Evolutionary conservation across 1,284 basidiomycete genomes (phyloP), one percentile per base, ranked within the genome.

Genomic region (Trametes versicolor): DNA sequence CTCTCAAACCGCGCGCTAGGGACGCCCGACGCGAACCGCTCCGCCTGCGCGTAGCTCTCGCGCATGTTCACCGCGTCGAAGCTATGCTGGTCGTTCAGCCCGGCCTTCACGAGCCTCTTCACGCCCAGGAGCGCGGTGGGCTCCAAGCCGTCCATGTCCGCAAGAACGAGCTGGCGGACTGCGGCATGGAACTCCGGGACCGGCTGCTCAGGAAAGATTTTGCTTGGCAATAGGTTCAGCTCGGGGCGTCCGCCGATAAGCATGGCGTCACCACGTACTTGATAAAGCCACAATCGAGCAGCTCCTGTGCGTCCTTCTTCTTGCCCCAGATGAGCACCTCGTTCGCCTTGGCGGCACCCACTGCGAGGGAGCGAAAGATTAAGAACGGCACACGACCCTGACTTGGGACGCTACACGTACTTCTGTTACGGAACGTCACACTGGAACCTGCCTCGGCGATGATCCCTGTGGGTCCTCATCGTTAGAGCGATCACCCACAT

Each of bases 1-100:
- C 81, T 83, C n/a, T 69, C 76, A 71, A 91, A 91, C 60, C 85
- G 83, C 68, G 76, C 71, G 1, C 63, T 49, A 7, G 90, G 90
- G 45, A 86, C 75, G 0, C 87, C 88, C 65, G 83, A 87, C n/a
- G 82, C 83, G 70, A 91, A 84, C 60, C 84, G 80, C 62, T 84
- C 85, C 2, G 88, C 87, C 78, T 91, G 89, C 12, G 85, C 87
- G 71, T 89, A 90, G 63, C 87, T 89, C 76, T 92, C 90, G 45
- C 90, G 80, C 21, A 91, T 76, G 70, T 90, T 90, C 13, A 85
- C 85, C 6, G 85, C 85, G 72, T 91, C 87, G 6, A 86, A 84
- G 62, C 87, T 79, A 49, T 90, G 90, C 75, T 85, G 88, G 69
- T 91, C 90, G 50, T 84, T 80, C 66, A 88, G 64, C 9, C 84